A percentile compares a stretch with the other conserved stretches of the same genome.
Evolutionary conservation across 2,329 filamentous ascomycete species (phyloP).

Genomic region (Botrytis fragariae): DNA sequence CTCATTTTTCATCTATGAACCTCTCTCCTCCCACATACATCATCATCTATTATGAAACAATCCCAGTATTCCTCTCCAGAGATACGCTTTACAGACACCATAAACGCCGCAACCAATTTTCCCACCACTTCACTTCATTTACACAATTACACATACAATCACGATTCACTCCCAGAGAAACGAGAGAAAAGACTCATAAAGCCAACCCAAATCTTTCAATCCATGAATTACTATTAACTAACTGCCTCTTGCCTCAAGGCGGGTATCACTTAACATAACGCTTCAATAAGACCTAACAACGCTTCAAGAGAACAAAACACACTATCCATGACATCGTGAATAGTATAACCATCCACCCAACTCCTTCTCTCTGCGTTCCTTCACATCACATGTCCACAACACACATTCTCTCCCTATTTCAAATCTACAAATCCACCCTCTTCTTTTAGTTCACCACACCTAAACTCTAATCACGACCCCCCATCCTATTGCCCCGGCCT

Average conservation of each 20-base stretch:
- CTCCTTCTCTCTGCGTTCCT: neutral
- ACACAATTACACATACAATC: neutral
- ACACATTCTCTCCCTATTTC: neutral
- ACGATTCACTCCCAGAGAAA: neutral
- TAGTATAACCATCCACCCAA: too few relatives aligned
- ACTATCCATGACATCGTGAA: neutral
- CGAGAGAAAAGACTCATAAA: neutral
- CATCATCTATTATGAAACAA: too few relatives aligned
- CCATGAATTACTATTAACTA: conserved; percentile 13
- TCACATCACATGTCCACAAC: neutral
- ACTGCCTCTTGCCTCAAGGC: conserved; percentile 9
- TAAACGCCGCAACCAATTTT: too few relatives aligned
- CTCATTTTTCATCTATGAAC: neutral
- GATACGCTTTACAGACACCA: too few relatives aligned
- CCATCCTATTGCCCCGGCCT: conserved; percentile 69
- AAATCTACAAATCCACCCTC: neutral
- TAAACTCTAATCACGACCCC: conserved; percentile 30
- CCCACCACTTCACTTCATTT: neutral
- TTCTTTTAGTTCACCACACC: neutral
- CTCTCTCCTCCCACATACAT: neutral
- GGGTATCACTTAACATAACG: conserved; percentile 19
- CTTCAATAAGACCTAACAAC: neutral
- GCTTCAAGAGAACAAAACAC: neutral
- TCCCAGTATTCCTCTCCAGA: too few relatives aligned
- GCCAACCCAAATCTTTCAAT: neutral